Evolutionary conservation across 345 rosid species (phyloP).

Genomic region (Moricandia arvensis): DNA sequence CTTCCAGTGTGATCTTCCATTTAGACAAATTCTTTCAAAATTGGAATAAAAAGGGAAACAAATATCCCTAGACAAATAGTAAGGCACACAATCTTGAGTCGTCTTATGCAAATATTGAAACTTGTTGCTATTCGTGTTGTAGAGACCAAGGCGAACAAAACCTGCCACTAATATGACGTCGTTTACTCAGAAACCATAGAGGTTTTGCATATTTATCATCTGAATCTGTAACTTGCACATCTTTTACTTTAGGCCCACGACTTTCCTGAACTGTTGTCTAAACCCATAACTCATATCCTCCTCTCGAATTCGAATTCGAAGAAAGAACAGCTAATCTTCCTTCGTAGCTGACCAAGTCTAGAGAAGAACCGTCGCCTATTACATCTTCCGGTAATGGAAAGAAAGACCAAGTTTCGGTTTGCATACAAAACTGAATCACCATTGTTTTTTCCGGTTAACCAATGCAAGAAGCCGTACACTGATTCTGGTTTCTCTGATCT

Average conservation of each 20-base stretch:
- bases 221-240: neutral
- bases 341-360: slow-evolving; percentile 7
- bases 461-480: slow-evolving; percentile 6
- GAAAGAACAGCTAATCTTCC: slow-evolving; percentile 6
- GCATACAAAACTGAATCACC: slow-evolving; percentile 26
- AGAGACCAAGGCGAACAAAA: neutral
- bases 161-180: neutral
- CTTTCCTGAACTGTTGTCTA: neutral
- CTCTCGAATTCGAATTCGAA: neutral
- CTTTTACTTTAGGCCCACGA: neutral
- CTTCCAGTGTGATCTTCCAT: neutral
- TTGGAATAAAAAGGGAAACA: slow-evolving; percentile 16
- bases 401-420: slow-evolving; percentile 23
- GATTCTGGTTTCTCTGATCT: neutral
- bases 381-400: neutral
- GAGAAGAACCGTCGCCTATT: neutral
- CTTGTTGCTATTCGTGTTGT: neutral
- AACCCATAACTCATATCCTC: neutral
- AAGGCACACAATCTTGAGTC: neutral
- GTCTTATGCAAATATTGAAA: neutral
- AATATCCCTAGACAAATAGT: neutral
- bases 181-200: slow-evolving; percentile 2
- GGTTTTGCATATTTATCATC: neutral
- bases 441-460: neutral
- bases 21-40: slow-evolving; percentile 2